Percentiles rank a stretch among this genome's conserved stretches.
phyloP scores from a whole-genome alignment of 345 rosid genomes.

The Mercurialis annua region DNA sequence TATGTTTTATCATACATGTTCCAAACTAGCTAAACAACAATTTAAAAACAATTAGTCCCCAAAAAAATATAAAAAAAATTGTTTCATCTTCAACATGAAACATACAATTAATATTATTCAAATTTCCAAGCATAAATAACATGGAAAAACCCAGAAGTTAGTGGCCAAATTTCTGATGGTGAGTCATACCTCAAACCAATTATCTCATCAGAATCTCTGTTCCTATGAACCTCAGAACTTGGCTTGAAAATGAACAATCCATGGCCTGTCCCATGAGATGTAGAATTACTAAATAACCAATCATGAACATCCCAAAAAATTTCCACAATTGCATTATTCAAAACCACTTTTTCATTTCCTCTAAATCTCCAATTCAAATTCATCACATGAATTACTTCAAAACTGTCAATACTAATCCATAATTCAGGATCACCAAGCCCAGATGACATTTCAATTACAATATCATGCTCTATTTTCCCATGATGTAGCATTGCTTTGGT shows the following conservation, averaged over 20 bases:
- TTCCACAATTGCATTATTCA: slow-evolving; percentile 37
- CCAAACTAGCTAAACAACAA: no score
- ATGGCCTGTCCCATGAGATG: slow-evolving; percentile 29
- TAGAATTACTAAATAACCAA: slow-evolving; percentile 47
- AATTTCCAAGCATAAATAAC: slow-evolving; percentile 61
- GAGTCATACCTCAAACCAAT: slow-evolving; percentile 11
- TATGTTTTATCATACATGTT: no score
- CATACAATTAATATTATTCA: slow-evolving; percentile 10
- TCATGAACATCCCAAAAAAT: slow-evolving; percentile 79
- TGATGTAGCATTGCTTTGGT: slow-evolving; percentile 43
- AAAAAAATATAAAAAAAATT: no score
- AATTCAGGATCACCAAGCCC: slow-evolving; percentile 66
- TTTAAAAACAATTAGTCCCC: no score
- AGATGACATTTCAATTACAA: slow-evolving; percentile 53
- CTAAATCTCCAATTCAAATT: slow-evolving; percentile 73
- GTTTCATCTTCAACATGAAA: no score
- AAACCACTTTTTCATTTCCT: slow-evolving; percentile 60
- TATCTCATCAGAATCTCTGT: background rate
- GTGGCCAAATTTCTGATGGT: slow-evolving; percentile 11
- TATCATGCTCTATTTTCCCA: slow-evolving; percentile 43
- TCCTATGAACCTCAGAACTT: background rate
- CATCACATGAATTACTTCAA: slow-evolving; percentile 41
- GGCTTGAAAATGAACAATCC: slow-evolving; percentile 62
- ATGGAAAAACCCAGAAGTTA: slow-evolving; percentile 45
- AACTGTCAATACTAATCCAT: slow-evolving; percentile 66